Evolutionary conservation across 805 yeast genomes (phyloP), one percentile per base, ranked within the genome.

Genomic region (Yarrowia keelungensis): DNA sequence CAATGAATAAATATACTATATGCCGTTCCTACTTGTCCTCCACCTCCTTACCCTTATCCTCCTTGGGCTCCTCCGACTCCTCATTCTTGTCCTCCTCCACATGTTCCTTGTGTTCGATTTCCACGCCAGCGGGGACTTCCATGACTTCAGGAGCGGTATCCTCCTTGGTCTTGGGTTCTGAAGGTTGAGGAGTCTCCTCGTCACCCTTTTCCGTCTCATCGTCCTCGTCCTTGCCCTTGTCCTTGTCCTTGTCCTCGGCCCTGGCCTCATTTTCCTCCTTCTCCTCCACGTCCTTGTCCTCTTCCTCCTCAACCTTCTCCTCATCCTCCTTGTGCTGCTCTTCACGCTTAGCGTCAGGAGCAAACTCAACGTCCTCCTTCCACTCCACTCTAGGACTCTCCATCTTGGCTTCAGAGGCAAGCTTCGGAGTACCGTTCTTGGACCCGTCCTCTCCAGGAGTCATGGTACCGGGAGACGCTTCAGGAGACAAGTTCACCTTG

Each of bases 381-480:
- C 47, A 56, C 38, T 56, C 64, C 2, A 56, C 64, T n/a, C 49
- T 19, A 10, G 64, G 38, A 22, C 62, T 26, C 41, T 56, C 64
- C 47, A 56, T 41, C 14, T 42, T 43, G 4, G 47, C 39, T 15
- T 42, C 49, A 3, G 38, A 3, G 1, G 65, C 35, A 3, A 59
- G 11, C 19, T 43, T 43, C 0, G 51, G 51, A 35, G 51, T 59
- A 5, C 49, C 51, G 2, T 19, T 19, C 51, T 59, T 59, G 16
- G 65, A 43, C 1, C 35, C 49, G 1, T 59, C 51, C 3, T 59
- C 62, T 10, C 62, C 42, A 5, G 65, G 65, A 7, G 65, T 59
- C 65, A 59, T 43, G 8, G 41, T 59, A 3, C 65, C 65, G n/a
- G 65, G 51, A 16, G 65, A 59, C 8, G 65, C 51, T 4, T 59